Evolutionary conservation across 116 monocot genomes (phyloP).

Genomic region (Papilionanthe hybrid): DNA sequence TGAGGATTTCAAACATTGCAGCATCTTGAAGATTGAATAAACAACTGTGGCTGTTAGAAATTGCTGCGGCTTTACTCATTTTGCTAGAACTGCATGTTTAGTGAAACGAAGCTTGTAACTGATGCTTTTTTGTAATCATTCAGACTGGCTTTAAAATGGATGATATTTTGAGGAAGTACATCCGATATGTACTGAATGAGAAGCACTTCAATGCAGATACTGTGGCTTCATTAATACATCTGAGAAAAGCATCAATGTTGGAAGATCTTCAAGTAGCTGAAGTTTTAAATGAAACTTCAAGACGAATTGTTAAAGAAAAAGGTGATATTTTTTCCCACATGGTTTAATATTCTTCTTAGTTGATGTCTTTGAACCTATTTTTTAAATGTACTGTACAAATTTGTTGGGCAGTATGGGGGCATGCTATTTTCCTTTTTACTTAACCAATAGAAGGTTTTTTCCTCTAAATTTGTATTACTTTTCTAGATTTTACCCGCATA

Average conservation of each 20-base stretch:
- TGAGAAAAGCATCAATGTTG: constrained; percentile 69
- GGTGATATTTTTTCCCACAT: constrained; percentile 27
- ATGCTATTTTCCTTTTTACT: neutral
- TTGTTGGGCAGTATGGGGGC: neutral
- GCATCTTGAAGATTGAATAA: neutral
- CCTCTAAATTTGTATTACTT: neutral
- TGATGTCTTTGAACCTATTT: neutral
- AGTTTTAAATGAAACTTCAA: constrained; percentile 85
- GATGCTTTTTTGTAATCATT: constrained; percentile 1
- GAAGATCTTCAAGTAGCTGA: constrained; percentile 83
- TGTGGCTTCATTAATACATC: constrained; percentile 72
- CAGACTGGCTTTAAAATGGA: constrained; percentile 92
- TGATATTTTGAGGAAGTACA: constrained; percentile 89
- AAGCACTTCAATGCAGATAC: constrained; percentile 64
- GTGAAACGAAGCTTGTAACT: neutral
- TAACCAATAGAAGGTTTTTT: too few relatives aligned
- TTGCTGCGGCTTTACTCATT: neutral
- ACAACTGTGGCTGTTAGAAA: neutral
- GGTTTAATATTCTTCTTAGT: neutral
- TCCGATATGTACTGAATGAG: constrained; percentile 85
- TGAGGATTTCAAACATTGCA: neutral
- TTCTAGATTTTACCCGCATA: neutral
- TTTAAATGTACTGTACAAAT: neutral
- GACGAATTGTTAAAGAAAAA: constrained; percentile 90
- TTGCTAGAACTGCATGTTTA: neutral